Conservation (phyloP, 1,139 yeast species). For the Arxiozyma bovina region DNA sequence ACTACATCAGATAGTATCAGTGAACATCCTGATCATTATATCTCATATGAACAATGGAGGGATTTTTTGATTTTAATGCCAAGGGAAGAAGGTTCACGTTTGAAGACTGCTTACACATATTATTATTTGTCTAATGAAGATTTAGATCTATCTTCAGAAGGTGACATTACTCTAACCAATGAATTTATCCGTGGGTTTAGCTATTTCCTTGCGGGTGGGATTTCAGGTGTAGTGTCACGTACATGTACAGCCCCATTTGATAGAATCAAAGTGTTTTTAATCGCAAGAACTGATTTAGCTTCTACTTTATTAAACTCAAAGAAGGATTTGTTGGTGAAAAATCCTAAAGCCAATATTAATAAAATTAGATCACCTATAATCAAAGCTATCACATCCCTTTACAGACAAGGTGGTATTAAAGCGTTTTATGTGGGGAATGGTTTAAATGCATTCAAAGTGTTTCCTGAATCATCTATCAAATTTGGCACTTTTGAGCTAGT, state of each 20-base stretch:
- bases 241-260: slow-evolving; percentile 97
- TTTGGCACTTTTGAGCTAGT: slow-evolving; percentile 92
- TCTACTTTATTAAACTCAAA: slow-evolving; percentile 59
- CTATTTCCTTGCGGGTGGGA: slow-evolving; percentile 86
- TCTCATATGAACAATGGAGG: slow-evolving; percentile 81
- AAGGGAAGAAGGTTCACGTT: slow-evolving; percentile 56
- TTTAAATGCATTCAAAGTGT: slow-evolving; percentile 81
- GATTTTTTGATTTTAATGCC: slow-evolving; percentile 79
- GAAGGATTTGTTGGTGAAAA: slow-evolving; percentile 38
- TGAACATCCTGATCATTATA: slow-evolving; percentile 39
- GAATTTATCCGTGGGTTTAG: slow-evolving; percentile 81
- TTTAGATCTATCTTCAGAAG: slow-evolving; percentile 69
- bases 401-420: slow-evolving; percentile 79
- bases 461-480: slow-evolving; percentile 96
- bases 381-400: slow-evolving; percentile 73
- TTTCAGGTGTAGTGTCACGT: slow-evolving; percentile 94
- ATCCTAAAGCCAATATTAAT: slow-evolving; percentile 29
- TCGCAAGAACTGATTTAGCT: slow-evolving; percentile 79
- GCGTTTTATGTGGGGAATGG: slow-evolving; percentile 95
- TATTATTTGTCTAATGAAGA: slow-evolving; percentile 55
- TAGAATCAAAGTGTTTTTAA: slow-evolving; percentile 82
- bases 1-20: slow-evolving; percentile 27
- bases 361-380: slow-evolving; percentile 57
- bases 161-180: slow-evolving; percentile 77
- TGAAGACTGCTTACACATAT: slow-evolving; percentile 71